Conservation (phyloP, 805 yeast species). For the Sungouiella thailandica region DNA sequence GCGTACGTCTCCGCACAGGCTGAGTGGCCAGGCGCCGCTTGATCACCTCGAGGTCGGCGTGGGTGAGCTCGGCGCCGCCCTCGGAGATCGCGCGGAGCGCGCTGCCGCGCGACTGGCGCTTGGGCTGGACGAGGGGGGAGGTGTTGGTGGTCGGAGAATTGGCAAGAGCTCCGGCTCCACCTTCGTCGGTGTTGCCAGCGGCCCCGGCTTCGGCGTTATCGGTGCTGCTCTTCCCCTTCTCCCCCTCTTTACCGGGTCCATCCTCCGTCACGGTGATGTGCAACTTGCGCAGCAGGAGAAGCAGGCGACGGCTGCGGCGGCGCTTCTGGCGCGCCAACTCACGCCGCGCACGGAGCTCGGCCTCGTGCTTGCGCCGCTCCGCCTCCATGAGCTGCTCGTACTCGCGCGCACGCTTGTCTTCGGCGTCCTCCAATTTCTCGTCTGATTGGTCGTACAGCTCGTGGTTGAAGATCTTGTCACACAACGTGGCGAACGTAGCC, state of each 20-base stretch:
- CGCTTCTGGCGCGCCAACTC: conserved; percentile 43
- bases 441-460: conserved; percentile 52
- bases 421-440: conserved; percentile 37
- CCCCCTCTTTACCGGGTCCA: conserved; percentile 2
- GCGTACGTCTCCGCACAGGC: conserved; percentile 31
- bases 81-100: conserved; percentile 35
- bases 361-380: conserved; percentile 47
- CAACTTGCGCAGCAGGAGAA: conserved; percentile 33
- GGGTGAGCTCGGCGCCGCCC: conserved; percentile 36
- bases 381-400: conserved; percentile 45
- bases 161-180: too few species aligned
- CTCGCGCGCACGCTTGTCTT: conserved; percentile 38
- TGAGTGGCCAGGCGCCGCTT: conserved; percentile 46
- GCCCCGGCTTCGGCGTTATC: conserved; percentile 6
- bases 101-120: conserved; percentile 27
- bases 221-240: conserved; percentile 5
- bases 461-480: conserved; percentile 73
- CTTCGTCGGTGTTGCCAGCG: conserved; percentile 15
- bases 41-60: conserved; percentile 39
- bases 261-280: conserved; percentile 35
- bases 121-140: conserved; percentile 30
- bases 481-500: conserved; percentile 70
- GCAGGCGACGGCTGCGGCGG: conserved; percentile 37
- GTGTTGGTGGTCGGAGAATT: conserved; percentile 21
- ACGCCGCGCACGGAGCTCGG: conserved; percentile 43